Conservation (phyloP, 345 rosid species). For the Kandelia obovata region DNA sequence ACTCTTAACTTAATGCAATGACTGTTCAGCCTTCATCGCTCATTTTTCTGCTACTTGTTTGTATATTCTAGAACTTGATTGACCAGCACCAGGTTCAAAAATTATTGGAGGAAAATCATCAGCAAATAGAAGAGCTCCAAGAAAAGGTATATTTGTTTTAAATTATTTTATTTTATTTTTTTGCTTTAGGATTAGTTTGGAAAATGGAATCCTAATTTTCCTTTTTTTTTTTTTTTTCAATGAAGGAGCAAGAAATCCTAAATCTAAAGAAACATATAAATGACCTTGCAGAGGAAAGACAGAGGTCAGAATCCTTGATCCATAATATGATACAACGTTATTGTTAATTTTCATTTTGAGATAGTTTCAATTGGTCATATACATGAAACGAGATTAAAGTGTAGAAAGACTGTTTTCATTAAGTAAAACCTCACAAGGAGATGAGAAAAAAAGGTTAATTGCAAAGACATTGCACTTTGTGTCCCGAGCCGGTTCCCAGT, state of each 20-base stretch:
- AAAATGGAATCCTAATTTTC: slow-evolving; percentile 6
- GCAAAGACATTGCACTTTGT: no score
- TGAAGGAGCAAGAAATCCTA: slow-evolving; percentile 65
- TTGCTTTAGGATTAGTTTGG: slow-evolving; percentile 1
- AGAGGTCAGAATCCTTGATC: slow-evolving; percentile 46
- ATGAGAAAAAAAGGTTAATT: background rate
- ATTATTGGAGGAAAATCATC: slow-evolving; percentile 63
- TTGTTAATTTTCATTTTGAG: background rate
- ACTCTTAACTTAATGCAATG: background rate
- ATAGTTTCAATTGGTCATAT: no score
- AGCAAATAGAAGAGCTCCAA: slow-evolving; percentile 59
- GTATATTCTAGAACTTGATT: slow-evolving; percentile 60
- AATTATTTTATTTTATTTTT: background rate
- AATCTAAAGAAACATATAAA: slow-evolving; percentile 50
- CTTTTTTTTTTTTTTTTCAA: background rate
- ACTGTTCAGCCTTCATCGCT: slow-evolving; percentile 12
- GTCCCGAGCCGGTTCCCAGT: no score
- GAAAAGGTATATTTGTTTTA: slow-evolving; percentile 47
- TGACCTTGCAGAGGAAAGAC: slow-evolving; percentile 59
- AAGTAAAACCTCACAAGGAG: background rate
- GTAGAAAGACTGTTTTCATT: no score
- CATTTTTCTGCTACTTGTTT: slow-evolving; percentile 8
- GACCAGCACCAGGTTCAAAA: slow-evolving; percentile 68
- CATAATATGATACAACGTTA: background rate
- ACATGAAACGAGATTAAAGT: no score